These are phyloP conservation scores for Suhomyces sp. DNA, from an alignment of 805 yeast species.

Conservation along the genomic window DNA sequence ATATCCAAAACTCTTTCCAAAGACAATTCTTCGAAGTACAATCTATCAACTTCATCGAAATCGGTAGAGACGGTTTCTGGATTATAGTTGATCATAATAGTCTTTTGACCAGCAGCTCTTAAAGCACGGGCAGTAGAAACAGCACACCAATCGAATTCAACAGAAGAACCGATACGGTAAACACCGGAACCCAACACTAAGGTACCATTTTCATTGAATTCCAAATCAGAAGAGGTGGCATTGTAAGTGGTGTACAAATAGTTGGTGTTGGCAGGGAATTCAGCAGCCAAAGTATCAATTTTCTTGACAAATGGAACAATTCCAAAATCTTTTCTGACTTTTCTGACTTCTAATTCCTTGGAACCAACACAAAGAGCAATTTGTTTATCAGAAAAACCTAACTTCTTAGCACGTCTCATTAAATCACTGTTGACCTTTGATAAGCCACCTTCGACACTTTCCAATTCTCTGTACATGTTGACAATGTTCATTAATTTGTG, in stretches of 20 bases:
- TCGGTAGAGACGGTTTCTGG: slow-evolving; percentile 99
- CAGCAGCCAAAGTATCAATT: slow-evolving; percentile 97
- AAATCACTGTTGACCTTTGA: slow-evolving; percentile 64
- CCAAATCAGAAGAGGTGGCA: slow-evolving; percentile 81
- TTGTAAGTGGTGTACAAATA: slow-evolving; percentile 95
- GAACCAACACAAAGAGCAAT: slow-evolving; percentile 75
- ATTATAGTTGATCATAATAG: slow-evolving; percentile 95
- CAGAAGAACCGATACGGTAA: slow-evolving; percentile 97
- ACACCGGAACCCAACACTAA: slow-evolving; percentile 99
- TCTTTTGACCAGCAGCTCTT: slow-evolving; percentile 81
- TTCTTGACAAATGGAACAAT: slow-evolving; percentile 93
- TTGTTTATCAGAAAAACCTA: slow-evolving; percentile 95
- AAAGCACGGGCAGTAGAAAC: slow-evolving; percentile 94
- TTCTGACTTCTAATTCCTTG: slow-evolving; percentile 78
- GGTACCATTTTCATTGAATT: slow-evolving; percentile 85
- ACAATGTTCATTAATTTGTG: slow-evolving; percentile 92
- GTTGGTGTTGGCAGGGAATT: slow-evolving; percentile 96
- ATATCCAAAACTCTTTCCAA: slow-evolving; percentile 97
- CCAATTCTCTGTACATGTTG: slow-evolving; percentile 79
- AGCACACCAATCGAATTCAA: slow-evolving; percentile 99
- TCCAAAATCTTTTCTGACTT: slow-evolving; percentile 73
- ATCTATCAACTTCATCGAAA: slow-evolving; percentile 96
- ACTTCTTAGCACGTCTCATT: slow-evolving; percentile 78
- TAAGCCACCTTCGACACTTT: slow-evolving; percentile 50
- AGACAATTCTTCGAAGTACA: slow-evolving; percentile 92